phyloP scores from a whole-genome alignment of 192 early-diverging fungal species.

The Coemansia sp. region DNA sequence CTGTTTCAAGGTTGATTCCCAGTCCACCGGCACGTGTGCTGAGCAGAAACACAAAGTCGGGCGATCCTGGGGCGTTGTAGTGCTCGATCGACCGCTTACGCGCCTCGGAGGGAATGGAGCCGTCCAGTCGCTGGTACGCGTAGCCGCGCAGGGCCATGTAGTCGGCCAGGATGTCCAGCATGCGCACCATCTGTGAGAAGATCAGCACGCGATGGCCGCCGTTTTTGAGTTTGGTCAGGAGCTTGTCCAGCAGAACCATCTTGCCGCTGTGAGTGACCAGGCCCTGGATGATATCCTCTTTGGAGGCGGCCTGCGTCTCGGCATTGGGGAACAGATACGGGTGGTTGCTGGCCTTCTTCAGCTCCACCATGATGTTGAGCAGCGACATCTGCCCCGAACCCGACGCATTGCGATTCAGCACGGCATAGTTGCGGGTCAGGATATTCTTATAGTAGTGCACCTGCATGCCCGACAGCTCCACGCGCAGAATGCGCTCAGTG shows the following conservation, averaged over 20 bases:
- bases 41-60: slow-evolving; percentile 95
- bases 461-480: slow-evolving; percentile 87
- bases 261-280: slow-evolving; percentile 93
- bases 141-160: slow-evolving; percentile 86
- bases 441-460: slow-evolving; percentile 94
- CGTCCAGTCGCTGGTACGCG: slow-evolving; percentile 91
- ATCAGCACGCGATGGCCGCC: slow-evolving; percentile 96
- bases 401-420: slow-evolving; percentile 69
- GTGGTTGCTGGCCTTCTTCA: slow-evolving; percentile 97
- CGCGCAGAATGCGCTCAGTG: slow-evolving; percentile 92
- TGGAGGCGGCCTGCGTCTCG: slow-evolving; percentile 55
- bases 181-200: slow-evolving; percentile 96
- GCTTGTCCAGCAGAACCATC: slow-evolving; percentile 96
- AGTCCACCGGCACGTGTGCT: slow-evolving; percentile 97
- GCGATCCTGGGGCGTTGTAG: slow-evolving; percentile 89
- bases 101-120: slow-evolving; percentile 81
- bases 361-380: slow-evolving; percentile 92
- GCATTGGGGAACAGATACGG: slow-evolving; percentile 86
- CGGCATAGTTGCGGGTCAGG: slow-evolving; percentile 87
- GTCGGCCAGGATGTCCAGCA: slow-evolving; percentile 95
- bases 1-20: slow-evolving; percentile 94
- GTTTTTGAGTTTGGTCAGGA: slow-evolving; percentile 82
- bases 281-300: slow-evolving; percentile 75
- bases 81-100: slow-evolving; percentile 96
- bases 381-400: slow-evolving; percentile 68